Evolutionary conservation across 2,329 filamentous ascomycete genomes (phyloP).

Genomic region (Alternaria sp.): DNA sequence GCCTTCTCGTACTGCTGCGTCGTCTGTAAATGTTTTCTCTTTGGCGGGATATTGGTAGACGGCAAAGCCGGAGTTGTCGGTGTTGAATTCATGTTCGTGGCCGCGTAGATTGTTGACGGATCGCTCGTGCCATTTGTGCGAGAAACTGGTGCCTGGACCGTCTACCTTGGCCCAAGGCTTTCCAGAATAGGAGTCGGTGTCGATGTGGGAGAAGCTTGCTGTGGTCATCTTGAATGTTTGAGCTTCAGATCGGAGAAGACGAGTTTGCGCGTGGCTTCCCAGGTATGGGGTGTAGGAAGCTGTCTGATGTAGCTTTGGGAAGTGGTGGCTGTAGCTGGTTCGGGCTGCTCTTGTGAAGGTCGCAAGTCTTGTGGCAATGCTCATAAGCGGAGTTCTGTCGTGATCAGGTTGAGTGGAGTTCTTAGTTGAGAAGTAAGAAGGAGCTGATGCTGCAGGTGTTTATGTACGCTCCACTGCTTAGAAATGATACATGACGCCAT

Average conservation of each 20-base stretch:
- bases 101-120: slow-evolving; percentile 64
- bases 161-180: slow-evolving; percentile 73
- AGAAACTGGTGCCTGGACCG: slow-evolving; percentile 62
- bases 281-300: neutral
- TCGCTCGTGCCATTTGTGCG: slow-evolving; percentile 53
- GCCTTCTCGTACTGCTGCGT: slow-evolving; percentile 58
- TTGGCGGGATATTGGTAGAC: slow-evolving; percentile 60
- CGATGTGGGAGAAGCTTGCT: slow-evolving; percentile 66
- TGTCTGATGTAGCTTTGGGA: neutral
- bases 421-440: neutral
- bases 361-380: neutral
- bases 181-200: slow-evolving; percentile 57
- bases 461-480: slow-evolving; percentile 29
- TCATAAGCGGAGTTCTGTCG: neutral
- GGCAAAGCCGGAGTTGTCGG: slow-evolving; percentile 65
- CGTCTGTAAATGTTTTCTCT: slow-evolving; percentile 63
- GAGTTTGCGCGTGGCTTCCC: neutral
- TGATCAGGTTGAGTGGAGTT: neutral
- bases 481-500: slow-evolving; percentile 35
- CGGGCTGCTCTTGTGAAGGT: neutral
- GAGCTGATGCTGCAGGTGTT: neutral
- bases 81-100: slow-evolving; percentile 58
- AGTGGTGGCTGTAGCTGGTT: neutral
- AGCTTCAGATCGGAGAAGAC: neutral
- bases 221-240: slow-evolving; percentile 60